A percentile compares a stretch with the other conserved stretches of the same genome.
Evolutionary conservation across 2,329 filamentous ascomycete genomes (phyloP).

Genomic region (Plectosphaerella plurivora): DNA sequence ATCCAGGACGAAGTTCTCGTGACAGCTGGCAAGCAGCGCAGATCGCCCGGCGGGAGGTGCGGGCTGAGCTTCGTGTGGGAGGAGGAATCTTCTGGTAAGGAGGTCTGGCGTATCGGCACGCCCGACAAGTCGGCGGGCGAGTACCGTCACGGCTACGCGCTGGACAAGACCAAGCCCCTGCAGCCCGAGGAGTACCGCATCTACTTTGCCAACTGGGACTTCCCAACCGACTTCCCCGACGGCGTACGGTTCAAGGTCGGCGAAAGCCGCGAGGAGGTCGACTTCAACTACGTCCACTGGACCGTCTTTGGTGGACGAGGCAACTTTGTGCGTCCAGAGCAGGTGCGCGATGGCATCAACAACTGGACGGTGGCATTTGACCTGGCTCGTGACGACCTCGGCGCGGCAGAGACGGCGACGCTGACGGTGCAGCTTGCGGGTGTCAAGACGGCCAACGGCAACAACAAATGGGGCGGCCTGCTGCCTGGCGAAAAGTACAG

Average conservation of each 20-base stretch:
- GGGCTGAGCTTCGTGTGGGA: conserved; percentile 39
- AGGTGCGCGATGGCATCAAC: conserved; percentile 44
- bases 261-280: conserved; percentile 37
- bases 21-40: conserved; percentile 18
- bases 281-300: conserved; percentile 65
- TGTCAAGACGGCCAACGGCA: conserved; percentile 56
- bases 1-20: conserved; percentile 45
- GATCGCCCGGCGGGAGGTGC: conserved; percentile 14
- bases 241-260: conserved; percentile 56
- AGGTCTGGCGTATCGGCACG: conserved; percentile 58
- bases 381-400: conserved; percentile 33
- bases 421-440: conserved; percentile 60
- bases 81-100: conserved; percentile 49
- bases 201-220: conserved; percentile 60
- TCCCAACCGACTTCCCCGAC: conserved; percentile 51
- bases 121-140: conserved; percentile 60
- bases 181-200: conserved; percentile 54
- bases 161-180: conserved; percentile 40
- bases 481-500: conserved; percentile 40
- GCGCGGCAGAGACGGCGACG: conserved; percentile 46
- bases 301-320: conserved; percentile 55
- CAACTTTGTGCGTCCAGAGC: conserved; percentile 37
- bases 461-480: conserved; percentile 46
- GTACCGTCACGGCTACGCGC: conserved; percentile 52
- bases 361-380: conserved; percentile 58